Evolutionary conservation across 2,329 filamentous ascomycete species (phyloP).

Genomic region (Penicillium freii): DNA sequence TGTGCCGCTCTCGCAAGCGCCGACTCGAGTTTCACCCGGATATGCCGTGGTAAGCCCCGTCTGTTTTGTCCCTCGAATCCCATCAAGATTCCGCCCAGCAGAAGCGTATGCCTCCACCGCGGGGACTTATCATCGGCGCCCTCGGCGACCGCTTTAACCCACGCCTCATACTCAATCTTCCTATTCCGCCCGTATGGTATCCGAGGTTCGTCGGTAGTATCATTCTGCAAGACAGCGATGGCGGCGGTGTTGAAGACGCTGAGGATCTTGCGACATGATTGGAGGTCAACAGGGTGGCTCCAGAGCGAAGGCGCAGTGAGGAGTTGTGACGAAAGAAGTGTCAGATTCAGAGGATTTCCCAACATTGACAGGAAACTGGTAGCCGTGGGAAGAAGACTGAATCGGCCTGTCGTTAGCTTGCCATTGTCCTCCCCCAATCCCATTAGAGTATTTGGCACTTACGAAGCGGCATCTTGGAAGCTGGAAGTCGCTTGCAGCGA

Average conservation of each 20-base stretch:
- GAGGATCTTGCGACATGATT: constrained; percentile 56
- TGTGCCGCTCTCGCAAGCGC: constrained; percentile 74
- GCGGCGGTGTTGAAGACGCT: constrained; percentile 62
- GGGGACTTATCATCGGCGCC: constrained; percentile 62
- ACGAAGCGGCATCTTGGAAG: constrained; percentile 61
- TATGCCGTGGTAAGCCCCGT: constrained; percentile 60
- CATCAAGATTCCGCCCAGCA: constrained; percentile 74
- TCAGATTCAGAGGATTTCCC: constrained; percentile 62
- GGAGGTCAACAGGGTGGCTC: constrained; percentile 54
- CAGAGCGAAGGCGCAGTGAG: constrained; percentile 60
- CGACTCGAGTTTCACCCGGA: constrained; percentile 67
- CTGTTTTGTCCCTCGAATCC: constrained; percentile 68
- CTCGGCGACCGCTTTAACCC: constrained; percentile 58
- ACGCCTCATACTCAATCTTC: constrained; percentile 54
- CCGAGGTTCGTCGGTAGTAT: constrained; percentile 36
- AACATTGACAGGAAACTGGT: constrained; percentile 50
- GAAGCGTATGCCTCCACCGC: constrained; percentile 80
- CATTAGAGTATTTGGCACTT: constrained; percentile 19
- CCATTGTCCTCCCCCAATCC: constrained; percentile 12
- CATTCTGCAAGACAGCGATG: constrained; percentile 53
- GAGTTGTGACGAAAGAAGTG: constrained; percentile 59
- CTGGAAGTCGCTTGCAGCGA: constrained; percentile 59
- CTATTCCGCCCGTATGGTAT: constrained; percentile 47
- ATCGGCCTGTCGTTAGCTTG: constrained; percentile 8
- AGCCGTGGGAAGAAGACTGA: constrained; percentile 54